A percentile compares a stretch with the other conserved stretches of the same genome.
Evolutionary conservation across 2,329 filamentous ascomycete species (phyloP).

Genomic region (Orbilia ellipsospora): DNA sequence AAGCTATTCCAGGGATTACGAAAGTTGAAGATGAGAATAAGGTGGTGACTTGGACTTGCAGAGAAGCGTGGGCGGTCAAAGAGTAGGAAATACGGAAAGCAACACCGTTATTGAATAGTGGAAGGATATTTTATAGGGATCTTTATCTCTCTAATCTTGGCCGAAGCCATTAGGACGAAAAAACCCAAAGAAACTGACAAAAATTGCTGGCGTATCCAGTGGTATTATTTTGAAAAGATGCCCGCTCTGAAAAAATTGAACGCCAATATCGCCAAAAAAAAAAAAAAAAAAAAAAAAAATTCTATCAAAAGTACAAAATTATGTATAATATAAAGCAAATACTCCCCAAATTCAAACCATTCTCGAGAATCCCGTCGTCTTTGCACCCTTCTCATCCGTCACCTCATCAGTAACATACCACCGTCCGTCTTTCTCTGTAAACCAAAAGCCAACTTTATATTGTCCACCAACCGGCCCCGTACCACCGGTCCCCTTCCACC

Average conservation of each 20-base stretch:
- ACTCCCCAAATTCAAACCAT: constrained; percentile 18
- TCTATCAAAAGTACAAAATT: constrained; percentile 1
- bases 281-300: constrained; percentile 13
- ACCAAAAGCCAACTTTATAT: constrained; percentile 54
- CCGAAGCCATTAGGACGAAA: too few species aligned
- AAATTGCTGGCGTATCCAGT: too few species aligned
- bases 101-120: too few species aligned
- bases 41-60: constrained; percentile 23
- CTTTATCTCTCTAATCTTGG: too few species aligned
- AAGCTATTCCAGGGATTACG: not conserved
- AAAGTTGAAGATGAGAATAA: not conserved
- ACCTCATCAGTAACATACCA: constrained; percentile 49
- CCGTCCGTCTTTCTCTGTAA: constrained; percentile 37
- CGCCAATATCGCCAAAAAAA: constrained; percentile 4
- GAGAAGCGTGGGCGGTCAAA: constrained; percentile 23
- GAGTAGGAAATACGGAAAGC: too few species aligned
- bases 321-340: not conserved
- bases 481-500: constrained; percentile 46
- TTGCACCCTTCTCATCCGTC: constrained; percentile 6
- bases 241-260: not conserved
- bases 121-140: too few species aligned
- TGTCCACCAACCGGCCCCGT: constrained; percentile 42
- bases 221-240: too few species aligned
- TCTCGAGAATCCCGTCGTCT: constrained; percentile 23
- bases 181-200: too few species aligned